Evolutionary conservation across 2,329 filamentous ascomycete species (phyloP).

Genomic region (Boeremia exigua): DNA sequence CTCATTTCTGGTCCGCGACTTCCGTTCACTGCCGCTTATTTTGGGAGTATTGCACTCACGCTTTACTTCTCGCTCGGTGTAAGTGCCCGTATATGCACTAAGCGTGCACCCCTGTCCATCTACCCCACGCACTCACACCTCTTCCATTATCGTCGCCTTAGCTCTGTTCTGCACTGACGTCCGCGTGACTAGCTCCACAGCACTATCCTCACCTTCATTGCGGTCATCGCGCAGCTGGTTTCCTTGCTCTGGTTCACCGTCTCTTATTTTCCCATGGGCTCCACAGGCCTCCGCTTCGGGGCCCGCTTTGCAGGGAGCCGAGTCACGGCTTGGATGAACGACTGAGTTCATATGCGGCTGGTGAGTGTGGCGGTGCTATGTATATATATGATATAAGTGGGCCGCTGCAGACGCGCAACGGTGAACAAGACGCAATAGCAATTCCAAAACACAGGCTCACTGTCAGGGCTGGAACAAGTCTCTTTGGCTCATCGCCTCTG

Average conservation of each 20-base stretch:
- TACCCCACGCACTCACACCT: constrained; percentile 34
- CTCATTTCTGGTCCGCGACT: constrained; percentile 82
- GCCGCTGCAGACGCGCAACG: constrained; percentile 8
- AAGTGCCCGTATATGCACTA: constrained; percentile 56
- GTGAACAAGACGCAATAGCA: constrained; percentile 1
- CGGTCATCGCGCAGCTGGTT: constrained; percentile 81
- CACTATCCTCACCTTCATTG: constrained; percentile 83
- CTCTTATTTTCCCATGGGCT: constrained; percentile 98
- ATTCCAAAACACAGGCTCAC: constrained; percentile 1
- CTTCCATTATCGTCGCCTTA: constrained; percentile 37
- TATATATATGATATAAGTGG: background rate
- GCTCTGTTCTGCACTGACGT: constrained; percentile 42
- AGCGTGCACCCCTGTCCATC: constrained; percentile 33
- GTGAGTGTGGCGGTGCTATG: constrained; percentile 3
- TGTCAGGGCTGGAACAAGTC: constrained; percentile 7
- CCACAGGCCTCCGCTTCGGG: constrained; percentile 82
- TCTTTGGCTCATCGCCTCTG: background rate
- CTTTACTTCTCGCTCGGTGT: constrained; percentile 92
- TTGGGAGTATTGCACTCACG: constrained; percentile 88
- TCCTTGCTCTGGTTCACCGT: constrained; percentile 91
- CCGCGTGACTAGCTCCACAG: constrained; percentile 66
- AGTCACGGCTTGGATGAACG: constrained; percentile 86
- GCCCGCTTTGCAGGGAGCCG: constrained; percentile 84
- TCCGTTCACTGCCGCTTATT: constrained; percentile 93
- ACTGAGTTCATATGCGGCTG: constrained; percentile 53